Evolutionary conservation across 306 rosid genomes (phyloP).

Genomic region (Gillenia trifoliata): DNA sequence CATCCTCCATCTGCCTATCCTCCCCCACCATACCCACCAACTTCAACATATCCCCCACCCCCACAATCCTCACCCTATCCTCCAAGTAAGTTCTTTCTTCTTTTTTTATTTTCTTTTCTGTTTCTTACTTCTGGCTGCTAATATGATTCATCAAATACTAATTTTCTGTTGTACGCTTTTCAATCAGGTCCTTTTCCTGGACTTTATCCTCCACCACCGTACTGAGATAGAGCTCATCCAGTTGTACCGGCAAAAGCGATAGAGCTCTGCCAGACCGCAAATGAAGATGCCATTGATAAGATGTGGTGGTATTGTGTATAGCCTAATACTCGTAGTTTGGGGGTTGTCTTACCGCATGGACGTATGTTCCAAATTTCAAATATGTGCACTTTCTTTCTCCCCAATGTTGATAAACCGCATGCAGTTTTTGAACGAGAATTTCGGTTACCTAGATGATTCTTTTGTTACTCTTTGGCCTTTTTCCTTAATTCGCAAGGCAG

Average conservation of each 20-base stretch:
- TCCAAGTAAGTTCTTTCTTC: conserved; percentile 31
- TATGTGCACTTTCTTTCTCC: not conserved
- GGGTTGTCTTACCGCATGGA: not conserved
- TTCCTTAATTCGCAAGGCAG: not conserved
- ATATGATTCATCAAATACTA: not conserved
- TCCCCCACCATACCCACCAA: conserved; percentile 27
- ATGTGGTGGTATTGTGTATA: conserved; percentile 7
- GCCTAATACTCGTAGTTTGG: not conserved
- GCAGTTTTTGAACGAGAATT: not conserved
- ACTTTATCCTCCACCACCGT: conserved; percentile 63
- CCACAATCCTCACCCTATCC: conserved; percentile 44
- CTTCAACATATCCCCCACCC: conserved; percentile 36
- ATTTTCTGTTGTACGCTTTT: conserved; percentile 7
- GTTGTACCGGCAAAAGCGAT: conserved; percentile 10
- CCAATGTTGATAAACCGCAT: not conserved
- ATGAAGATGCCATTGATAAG: conserved; percentile 7
- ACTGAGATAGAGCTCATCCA: conserved; percentile 29
- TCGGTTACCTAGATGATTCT: not conserved
- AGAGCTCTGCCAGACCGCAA: not conserved
- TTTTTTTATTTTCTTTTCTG: not conserved
- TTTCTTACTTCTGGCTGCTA: not conserved
- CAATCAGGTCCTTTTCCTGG: conserved; percentile 45
- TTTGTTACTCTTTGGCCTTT: not conserved
- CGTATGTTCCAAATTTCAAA: not conserved
- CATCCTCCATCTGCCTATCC: conserved; percentile 27